Base-by-base conservation (phyloP, 768 basidiomycete species). In the Rhizopogon vulgaris region DNA sequence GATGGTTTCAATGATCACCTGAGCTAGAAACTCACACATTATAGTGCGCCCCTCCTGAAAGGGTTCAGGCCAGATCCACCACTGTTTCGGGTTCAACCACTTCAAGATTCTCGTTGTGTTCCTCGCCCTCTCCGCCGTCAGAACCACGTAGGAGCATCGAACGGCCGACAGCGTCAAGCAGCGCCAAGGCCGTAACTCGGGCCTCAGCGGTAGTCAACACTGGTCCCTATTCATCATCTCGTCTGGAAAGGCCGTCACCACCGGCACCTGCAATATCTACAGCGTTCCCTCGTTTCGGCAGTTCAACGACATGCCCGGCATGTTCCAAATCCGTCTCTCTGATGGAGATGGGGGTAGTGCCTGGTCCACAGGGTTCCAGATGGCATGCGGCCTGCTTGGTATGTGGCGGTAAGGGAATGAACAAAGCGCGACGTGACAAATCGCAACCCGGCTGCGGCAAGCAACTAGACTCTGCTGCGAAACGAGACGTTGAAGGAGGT, bases 331-430 rank as follows among this genome's bases (percentile, higher is more conserved):
- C 79, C 0, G 90, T 92, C 11, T 87, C 87, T 14, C 79, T 79
- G 1, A 91, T 93, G 89, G 90, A 92, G 60, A 75, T 79, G 52
- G 90, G 90, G 8, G 89, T 92, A 28, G 85, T 93, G 37, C 84
- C 88, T 25, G 90, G 90, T 4, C 90, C 90, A 22, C 84, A 87
- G 54, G 86, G 86, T 34, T 83, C 84, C 30, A 78, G 79, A 56
- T 93, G 90, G 90, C 90, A 93, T 65, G 73, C 77, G 6, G 62
- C 75, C 37, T 93, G 90, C 65, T 74, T 93, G 45, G 76, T 90
- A 6, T 93, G 90, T 60, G 90, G 90, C 1, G 90, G 90, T 0
- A 87, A 81, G 64, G 68, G 70, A 7, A 58, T 60, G 10, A 64
- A 68, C 36, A 67, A 49, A 60, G 73, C 70, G 68, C 78, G 58